These are phyloP conservation scores for Suillus paluster DNA, from an alignment of 768 basidiomycete genomes.

Conservation along the genomic window DNA sequence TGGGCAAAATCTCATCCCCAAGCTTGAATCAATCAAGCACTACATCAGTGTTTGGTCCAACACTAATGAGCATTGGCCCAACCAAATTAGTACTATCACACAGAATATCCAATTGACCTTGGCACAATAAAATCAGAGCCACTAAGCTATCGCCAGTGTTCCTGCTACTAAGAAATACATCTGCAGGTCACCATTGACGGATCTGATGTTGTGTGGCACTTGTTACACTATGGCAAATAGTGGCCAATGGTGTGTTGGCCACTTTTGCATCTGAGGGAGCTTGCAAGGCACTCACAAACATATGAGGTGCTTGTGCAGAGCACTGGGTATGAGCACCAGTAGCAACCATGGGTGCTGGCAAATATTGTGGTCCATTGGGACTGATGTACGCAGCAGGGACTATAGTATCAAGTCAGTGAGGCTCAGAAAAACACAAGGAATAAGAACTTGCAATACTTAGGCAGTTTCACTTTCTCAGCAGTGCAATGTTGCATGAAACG, in stretches of 20 bases:
- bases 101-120: too few relatives aligned
- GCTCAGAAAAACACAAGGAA: too few relatives aligned
- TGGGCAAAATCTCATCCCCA: slow-evolving; percentile 6
- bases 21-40: slow-evolving; percentile 5
- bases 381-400: neutral
- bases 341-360: neutral
- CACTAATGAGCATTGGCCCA: slow-evolving; percentile 9
- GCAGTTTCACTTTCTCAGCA: too few relatives aligned
- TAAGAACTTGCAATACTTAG: too few relatives aligned
- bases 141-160: neutral
- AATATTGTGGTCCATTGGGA: neutral
- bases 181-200: neutral
- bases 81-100: neutral
- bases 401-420: too few relatives aligned
- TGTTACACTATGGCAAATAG: too few relatives aligned
- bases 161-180: too few relatives aligned
- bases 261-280: neutral
- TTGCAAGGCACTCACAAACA: too few relatives aligned
- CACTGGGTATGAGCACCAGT: slow-evolving; percentile 1
- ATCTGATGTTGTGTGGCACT: neutral
- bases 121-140: too few relatives aligned
- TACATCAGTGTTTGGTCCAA: slow-evolving; percentile 13
- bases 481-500: too few relatives aligned
- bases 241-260: neutral
- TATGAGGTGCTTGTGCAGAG: neutral